Base-by-base conservation (phyloP, 73 alveolate species). In the Paramecium sexaurelia region DNA sequence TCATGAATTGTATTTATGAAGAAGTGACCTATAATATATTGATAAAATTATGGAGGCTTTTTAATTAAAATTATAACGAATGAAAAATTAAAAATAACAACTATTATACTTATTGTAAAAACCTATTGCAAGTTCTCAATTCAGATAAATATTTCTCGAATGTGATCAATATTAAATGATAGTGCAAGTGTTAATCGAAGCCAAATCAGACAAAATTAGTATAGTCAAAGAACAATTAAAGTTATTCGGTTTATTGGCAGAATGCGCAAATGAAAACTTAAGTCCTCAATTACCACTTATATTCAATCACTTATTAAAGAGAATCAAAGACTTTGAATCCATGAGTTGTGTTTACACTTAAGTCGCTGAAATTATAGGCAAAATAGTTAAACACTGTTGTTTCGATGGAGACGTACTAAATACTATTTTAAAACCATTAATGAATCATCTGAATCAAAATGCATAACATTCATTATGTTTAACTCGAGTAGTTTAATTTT, bases 21-120 rank as follows among this genome's bases (percentile, higher is more conserved):
- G 39, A n/a, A 51, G 67, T 26, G 83, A 45, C 0, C 43, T 29
- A 32, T 61, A 61, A 61, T 61, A 61, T 61, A 61, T 61, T 61
- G 83, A 61, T 61, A 61, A 61, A 61, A 61, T 29, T 61, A 61
- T 26, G 83, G 83, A 61, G 83, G 83, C 83, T 61, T 61, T 61
- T 61, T 61, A 61, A 61, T 61, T 61, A 51, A 51, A 51, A 51
- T 51, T 51, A 51, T 51, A 61, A 61, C 83, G 83, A 61, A 61
- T 61, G 83, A 61, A 61, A 61, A 61, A 61, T 29, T 61, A 61
- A 26, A 51, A 51, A 51, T 51, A 51, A 51, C 67, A 51, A 51
- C 67, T 51, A 17, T 51, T 17, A 51, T 51, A n/a, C 67, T 51
- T 51, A 51, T 51, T 51, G 67, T 51, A 51, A 51, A 51, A 51